A percentile compares a stretch with the other conserved stretches of the same genome.
phyloP scores from a whole-genome alignment of 2,329 filamentous ascomycete species.

The Aspergillus awamori region DNA sequence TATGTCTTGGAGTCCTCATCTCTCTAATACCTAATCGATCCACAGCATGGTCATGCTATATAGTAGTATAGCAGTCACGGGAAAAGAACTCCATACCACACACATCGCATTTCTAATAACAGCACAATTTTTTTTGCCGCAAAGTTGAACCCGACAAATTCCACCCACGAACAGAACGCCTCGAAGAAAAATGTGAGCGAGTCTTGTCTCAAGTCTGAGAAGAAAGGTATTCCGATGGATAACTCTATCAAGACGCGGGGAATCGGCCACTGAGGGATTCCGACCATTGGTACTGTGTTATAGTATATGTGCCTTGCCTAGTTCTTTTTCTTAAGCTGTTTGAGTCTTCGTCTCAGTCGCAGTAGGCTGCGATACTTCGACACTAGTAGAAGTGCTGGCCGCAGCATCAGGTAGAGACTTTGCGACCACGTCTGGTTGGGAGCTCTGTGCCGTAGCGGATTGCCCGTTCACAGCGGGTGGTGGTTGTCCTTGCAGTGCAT shows the following conservation, averaged over 20 bases:
- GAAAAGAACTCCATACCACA: not conserved
- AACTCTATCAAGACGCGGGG: not conserved
- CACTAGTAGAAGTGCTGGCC: not conserved
- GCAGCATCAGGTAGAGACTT: not conserved
- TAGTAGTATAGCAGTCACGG: not conserved
- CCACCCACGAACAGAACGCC: constrained; percentile 2
- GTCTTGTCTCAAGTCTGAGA: not conserved
- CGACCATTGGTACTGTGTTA: not conserved
- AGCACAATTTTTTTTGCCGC: not conserved
- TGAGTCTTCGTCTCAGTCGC: not conserved
- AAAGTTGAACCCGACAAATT: not conserved
- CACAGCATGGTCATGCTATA: not conserved
- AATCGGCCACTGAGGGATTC: not conserved
- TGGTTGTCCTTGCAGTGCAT: constrained; percentile 7
- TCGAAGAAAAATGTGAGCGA: not conserved
- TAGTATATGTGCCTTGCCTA: not conserved
- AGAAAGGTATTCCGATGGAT: not conserved
- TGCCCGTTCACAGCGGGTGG: constrained; percentile 9
- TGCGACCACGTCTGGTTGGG: not conserved
- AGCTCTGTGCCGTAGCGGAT: not conserved
- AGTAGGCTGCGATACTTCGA: not conserved
- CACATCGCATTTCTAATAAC: not conserved
- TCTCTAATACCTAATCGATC: not conserved
- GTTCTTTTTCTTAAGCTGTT: not conserved
- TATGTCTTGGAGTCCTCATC: not conserved